phyloP scores from a whole-genome alignment of 2,329 filamentous ascomycete genomes.

The Talaromyces sp. region DNA sequence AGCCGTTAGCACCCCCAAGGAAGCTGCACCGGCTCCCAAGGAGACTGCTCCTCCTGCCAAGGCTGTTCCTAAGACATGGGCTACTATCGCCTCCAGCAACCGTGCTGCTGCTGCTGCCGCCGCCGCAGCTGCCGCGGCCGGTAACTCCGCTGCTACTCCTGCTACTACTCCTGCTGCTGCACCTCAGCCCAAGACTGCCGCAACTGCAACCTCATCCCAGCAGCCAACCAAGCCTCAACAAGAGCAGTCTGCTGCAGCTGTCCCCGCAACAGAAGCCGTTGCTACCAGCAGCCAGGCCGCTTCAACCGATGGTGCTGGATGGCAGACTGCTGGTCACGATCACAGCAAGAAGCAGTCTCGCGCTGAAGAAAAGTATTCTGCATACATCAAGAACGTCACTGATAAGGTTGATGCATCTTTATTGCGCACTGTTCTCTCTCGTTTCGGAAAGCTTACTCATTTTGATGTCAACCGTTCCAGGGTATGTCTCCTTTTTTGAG shows the following conservation, averaged over 20 bases:
- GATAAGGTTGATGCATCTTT: conserved; percentile 77
- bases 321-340: conserved; percentile 77
- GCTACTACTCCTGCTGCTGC: conserved; percentile 34
- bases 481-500: conserved; percentile 53
- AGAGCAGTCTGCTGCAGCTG: conserved; percentile 34
- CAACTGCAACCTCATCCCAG: conserved; percentile 17
- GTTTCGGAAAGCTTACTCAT: conserved; percentile 63
- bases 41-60: conserved; percentile 46
- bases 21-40: conserved; percentile 50
- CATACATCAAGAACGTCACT: conserved; percentile 93
- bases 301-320: conserved; percentile 63
- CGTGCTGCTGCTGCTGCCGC: conserved; percentile 39
- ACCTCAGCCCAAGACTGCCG: conserved; percentile 28
- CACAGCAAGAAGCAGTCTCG: conserved; percentile 83
- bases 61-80: conserved; percentile 63
- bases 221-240: conserved; percentile 26
- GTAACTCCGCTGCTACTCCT: conserved; percentile 35
- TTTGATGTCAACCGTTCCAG: conserved; percentile 67
- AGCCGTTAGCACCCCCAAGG: conserved; percentile 46
- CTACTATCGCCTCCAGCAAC: conserved; percentile 54
- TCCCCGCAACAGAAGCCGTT: conserved; percentile 42
- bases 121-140: conserved; percentile 51
- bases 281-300: conserved; percentile 73
- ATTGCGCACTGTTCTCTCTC: conserved; percentile 66
- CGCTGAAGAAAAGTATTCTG: conserved; percentile 69